Percentiles rank a stretch among this genome's conserved stretches.
phyloP scores from a whole-genome alignment of 202 grass and related monocot genomes.

The Panicum hallii region DNA sequence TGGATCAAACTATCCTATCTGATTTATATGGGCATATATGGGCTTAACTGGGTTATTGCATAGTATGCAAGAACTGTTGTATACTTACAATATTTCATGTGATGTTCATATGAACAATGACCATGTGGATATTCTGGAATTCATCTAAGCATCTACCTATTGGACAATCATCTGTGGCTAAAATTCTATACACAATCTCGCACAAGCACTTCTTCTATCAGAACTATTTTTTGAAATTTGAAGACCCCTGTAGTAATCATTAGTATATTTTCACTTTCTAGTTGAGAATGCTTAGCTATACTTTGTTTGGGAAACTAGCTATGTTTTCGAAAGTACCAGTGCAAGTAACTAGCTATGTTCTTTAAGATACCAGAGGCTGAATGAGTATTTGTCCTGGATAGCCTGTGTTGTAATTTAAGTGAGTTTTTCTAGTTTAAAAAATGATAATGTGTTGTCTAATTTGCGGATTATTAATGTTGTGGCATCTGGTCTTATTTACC shows the following conservation, averaged over 20 bases:
- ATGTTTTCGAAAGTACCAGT: not conserved
- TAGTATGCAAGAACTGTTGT: not conserved
- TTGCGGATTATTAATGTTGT: not conserved
- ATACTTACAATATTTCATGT: conserved; percentile 1
- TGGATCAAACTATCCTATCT: not conserved
- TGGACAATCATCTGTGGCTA: conserved; percentile 12
- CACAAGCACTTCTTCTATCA: not conserved
- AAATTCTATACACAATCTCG: not conserved
- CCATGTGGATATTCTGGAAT: not conserved
- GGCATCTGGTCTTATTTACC: not conserved
- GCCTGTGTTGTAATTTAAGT: not conserved
- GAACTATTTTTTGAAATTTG: not conserved
- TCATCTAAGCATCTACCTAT: not conserved
- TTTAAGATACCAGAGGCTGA: conserved; percentile 24
- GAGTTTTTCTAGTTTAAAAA: not conserved
- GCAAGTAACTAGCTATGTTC: not conserved
- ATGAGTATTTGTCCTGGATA: not conserved
- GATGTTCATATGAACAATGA: conserved; percentile 3
- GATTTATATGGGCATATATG: not conserved
- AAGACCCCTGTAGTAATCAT: not conserved
- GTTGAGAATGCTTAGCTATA: not conserved
- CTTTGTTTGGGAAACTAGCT: not conserved
- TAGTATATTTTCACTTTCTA: not conserved
- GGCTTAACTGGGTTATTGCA: not conserved
- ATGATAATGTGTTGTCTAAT: not conserved